Base-by-base conservation (phyloP, 2,329 filamentous ascomycete genomes). In the Cadophora sp. region DNA sequence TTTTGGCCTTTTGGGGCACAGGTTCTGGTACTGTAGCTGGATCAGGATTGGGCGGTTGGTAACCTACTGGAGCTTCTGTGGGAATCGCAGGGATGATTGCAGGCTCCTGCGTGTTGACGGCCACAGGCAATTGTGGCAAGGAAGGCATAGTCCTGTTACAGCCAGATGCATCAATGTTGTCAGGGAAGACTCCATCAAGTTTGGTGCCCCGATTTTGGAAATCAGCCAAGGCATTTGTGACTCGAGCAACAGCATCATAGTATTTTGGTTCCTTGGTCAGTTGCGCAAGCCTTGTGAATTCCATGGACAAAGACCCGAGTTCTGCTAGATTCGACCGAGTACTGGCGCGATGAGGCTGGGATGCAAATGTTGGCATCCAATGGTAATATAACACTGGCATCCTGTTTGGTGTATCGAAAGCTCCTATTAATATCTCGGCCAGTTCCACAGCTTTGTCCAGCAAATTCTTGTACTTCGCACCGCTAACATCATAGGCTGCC, bases 241-340 rank as follows among this genome's bases (percentile, higher is more conserved):
- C 92, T 67, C 94, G 89, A 59, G 93, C 92, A 68, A 97, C 84
- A 18, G 93, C 94, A 80, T 97, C 94, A 76, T 96, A 97, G 80
- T 96, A 97, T 77, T 90, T 94, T 72, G 90, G 80, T 67, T 95
- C 83, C 66, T 88, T 87, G 0, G 94, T 97, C 70, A 97, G 82
- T 78, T 97, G 94, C 9, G 94, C 92, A 53, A 97, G 84, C 18
- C 93, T 87, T 0, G 93, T 97, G 78, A 97, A 97, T 77, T 97
- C 94, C 83, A 97, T 84, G 9, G 90, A 90, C 69, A 97, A 81
- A 13, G 92, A 92, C 1, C 91, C 94, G 45, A 78, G 72, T 55
- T 78, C 76, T 24, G 88, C 88, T 39, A 89, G 79, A 73, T 85
- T 81, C n/a, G 86, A 85, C 59, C 80, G 79, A 5, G 76, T 79